Evolutionary conservation across 495 filamentous ascomycete genomes (phyloP).

Genomic region (Opeltia flavorubescens): DNA sequence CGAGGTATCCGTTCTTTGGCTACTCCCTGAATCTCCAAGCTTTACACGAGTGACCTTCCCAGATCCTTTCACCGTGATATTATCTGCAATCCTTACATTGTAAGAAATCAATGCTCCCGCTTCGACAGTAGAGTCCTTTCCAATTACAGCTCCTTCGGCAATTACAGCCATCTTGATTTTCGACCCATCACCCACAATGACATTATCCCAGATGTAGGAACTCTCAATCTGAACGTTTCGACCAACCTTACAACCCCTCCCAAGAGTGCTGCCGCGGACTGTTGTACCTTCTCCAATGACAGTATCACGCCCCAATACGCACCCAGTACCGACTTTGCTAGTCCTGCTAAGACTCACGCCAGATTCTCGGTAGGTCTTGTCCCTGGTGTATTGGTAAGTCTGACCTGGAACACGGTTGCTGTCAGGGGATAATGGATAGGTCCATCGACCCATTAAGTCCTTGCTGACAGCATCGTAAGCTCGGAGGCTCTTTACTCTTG

Average conservation of each 20-base stretch:
- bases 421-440: conserved; percentile 87
- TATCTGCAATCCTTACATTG: conserved; percentile 55
- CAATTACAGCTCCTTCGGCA: conserved; percentile 54
- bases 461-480: conserved; percentile 84
- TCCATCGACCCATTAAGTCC: conserved; percentile 77
- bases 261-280: conserved; percentile 62
- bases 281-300: conserved; percentile 57
- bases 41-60: conserved; percentile 42
- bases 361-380: conserved; percentile 55
- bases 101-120: conserved; percentile 68
- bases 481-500: conserved; percentile 68
- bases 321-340: conserved; percentile 46
- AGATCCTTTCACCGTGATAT: conserved; percentile 34
- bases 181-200: conserved; percentile 56
- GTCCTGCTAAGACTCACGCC: conserved; percentile 58
- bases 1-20: conserved; percentile 33
- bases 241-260: conserved; percentile 72
- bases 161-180: conserved; percentile 62
- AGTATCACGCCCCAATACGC: conserved; percentile 62
- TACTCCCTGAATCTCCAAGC: conserved; percentile 29
- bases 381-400: conserved; percentile 52
- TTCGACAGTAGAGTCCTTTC: conserved; percentile 52
- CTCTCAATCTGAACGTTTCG: conserved; percentile 63
- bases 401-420: conserved; percentile 69
- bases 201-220: conserved; percentile 85